These are phyloP conservation scores for Penicillium expansum DNA, from an alignment of 2,329 filamentous ascomycete species.

Conservation along the genomic window DNA sequence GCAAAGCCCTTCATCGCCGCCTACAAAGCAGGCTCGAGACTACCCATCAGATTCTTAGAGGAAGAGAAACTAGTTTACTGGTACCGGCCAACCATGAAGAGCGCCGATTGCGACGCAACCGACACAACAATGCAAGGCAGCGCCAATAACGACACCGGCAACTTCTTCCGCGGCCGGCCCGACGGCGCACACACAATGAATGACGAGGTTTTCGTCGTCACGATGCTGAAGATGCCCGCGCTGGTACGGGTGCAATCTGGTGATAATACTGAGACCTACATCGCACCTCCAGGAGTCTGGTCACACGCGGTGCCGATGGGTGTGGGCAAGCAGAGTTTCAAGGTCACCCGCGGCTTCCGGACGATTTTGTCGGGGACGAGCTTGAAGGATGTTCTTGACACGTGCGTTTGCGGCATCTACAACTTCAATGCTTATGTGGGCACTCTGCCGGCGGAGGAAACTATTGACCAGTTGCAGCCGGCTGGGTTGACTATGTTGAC, in stretches of 20 bases:
- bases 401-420: slow-evolving; percentile 53
- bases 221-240: slow-evolving; percentile 48
- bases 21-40: slow-evolving; percentile 48
- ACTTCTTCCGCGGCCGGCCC: slow-evolving; percentile 54
- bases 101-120: slow-evolving; percentile 51
- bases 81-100: slow-evolving; percentile 53
- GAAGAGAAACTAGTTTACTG: slow-evolving; percentile 55
- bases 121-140: slow-evolving; percentile 49
- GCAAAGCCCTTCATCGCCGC: slow-evolving; percentile 54
- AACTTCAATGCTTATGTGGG: slow-evolving; percentile 59
- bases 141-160: slow-evolving; percentile 48
- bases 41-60: slow-evolving; percentile 39
- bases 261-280: slow-evolving; percentile 43
- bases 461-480: slow-evolving; percentile 38
- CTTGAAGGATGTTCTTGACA: slow-evolving; percentile 50
- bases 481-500: slow-evolving; percentile 31
- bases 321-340: slow-evolving; percentile 49
- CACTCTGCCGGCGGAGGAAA: slow-evolving; percentile 42
- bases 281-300: slow-evolving; percentile 48
- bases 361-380: slow-evolving; percentile 49
- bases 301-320: slow-evolving; percentile 49
- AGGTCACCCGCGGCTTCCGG: slow-evolving; percentile 42
- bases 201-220: slow-evolving; percentile 54
- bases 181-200: slow-evolving; percentile 51
- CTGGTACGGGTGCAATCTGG: slow-evolving; percentile 50